A percentile compares a stretch with the other conserved stretches of the same genome.
These are phyloP conservation scores for Teunomyces stri DNA, from an alignment of 805 yeast species.

Conservation along the genomic window DNA sequence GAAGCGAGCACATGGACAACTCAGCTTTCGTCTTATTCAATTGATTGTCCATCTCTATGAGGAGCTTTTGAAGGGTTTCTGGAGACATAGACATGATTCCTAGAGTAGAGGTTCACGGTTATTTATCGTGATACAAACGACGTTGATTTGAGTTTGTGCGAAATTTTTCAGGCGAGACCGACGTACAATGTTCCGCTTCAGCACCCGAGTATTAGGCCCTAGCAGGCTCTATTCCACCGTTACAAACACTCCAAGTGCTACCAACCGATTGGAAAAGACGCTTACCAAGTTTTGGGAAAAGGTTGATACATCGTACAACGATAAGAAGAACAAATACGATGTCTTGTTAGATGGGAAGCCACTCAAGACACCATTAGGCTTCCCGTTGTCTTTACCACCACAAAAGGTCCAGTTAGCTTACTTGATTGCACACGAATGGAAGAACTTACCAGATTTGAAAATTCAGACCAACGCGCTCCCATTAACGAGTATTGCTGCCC, in stretches of 20 bases:
- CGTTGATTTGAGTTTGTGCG: neutral
- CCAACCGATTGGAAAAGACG: conserved; percentile 69
- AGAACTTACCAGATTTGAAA: conserved; percentile 57
- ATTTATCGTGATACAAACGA: too few relatives aligned
- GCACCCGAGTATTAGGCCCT: neutral
- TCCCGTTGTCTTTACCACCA: conserved; percentile 61
- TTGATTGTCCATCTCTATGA: conserved; percentile 66
- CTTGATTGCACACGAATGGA: conserved; percentile 86
- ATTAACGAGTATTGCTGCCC: conserved; percentile 78
- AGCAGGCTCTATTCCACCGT: conserved; percentile 5
- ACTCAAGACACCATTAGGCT: conserved; percentile 81
- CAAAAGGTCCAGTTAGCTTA: conserved; percentile 63
- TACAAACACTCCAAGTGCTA: conserved; percentile 53
- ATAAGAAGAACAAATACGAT: conserved; percentile 35
- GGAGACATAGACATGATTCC: conserved; percentile 31
- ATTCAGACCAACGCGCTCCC: conserved; percentile 82
- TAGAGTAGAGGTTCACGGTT: neutral
- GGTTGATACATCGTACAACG: conserved; percentile 44
- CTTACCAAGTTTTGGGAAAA: conserved; percentile 79
- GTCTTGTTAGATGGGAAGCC: conserved; percentile 74
- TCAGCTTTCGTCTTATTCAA: conserved; percentile 59
- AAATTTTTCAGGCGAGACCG: neutral
- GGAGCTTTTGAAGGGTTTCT: conserved; percentile 50
- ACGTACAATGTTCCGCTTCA: neutral
- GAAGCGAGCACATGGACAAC: conserved; percentile 52